These are phyloP conservation scores for Isoetes engelmannii DNA, from an alignment of 83 land plant species.

Conservation along the genomic window DNA sequence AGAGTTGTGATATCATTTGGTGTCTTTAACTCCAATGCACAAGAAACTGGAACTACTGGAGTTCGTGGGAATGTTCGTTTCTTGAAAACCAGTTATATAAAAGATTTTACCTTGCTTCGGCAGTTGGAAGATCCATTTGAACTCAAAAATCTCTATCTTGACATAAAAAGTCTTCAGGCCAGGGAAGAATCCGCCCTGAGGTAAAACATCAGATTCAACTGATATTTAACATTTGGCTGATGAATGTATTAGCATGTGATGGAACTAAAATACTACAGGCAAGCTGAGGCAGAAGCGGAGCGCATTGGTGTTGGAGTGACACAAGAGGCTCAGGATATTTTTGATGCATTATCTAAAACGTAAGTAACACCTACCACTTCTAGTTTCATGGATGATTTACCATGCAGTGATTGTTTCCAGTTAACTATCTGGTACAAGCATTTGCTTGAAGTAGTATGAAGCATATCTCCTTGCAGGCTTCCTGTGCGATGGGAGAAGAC, in stretches of 20 bases:
- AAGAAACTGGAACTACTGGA: constrained; percentile 57
- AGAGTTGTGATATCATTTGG: not conserved
- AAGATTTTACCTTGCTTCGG: constrained; percentile 57
- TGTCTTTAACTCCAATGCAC: constrained; percentile 23
- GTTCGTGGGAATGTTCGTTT: constrained; percentile 61
- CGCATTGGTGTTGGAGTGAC: constrained; percentile 97
- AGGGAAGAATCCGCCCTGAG: constrained; percentile 84
- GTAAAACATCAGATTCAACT: constrained; percentile 24
- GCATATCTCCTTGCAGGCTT: constrained; percentile 43
- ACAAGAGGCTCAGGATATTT: constrained; percentile 73
- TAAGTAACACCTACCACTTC: constrained; percentile 29
- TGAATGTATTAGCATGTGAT: not conserved
- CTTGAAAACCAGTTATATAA: constrained; percentile 74
- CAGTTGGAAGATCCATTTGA: constrained; percentile 73
- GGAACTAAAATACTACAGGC: constrained; percentile 39
- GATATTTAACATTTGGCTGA: not conserved
- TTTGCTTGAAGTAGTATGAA: not conserved
- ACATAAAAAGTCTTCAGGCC: constrained; percentile 51
- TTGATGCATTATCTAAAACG: constrained; percentile 99
- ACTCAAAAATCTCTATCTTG: constrained; percentile 42
- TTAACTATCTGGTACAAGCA: not conserved
- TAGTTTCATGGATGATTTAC: not conserved
- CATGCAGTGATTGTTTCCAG: not conserved
- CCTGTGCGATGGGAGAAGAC: constrained; percentile 96
- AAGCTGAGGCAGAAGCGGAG: constrained; percentile 89